These are phyloP conservation scores for Boletellus emodensis DNA, from an alignment of 768 basidiomycete species.

Conservation along the genomic window DNA sequence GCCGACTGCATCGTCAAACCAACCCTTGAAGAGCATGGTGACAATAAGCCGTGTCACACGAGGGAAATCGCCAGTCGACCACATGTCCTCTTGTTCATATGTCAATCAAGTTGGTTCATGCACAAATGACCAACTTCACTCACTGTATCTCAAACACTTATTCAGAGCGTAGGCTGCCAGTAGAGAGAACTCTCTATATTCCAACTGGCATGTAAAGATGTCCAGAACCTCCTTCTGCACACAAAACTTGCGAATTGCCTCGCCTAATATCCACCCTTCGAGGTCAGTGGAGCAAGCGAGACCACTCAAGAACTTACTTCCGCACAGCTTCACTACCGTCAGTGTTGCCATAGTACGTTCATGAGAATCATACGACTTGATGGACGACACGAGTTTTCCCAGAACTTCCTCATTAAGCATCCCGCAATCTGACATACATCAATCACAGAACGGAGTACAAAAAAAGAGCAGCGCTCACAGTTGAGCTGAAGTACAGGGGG, in stretches of 20 bases:
- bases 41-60: constrained; percentile 8
- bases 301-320: neutral
- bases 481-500: neutral
- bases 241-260: neutral
- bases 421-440: neutral
- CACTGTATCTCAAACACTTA: constrained; percentile 13
- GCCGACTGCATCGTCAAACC: constrained; percentile 22
- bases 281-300: neutral
- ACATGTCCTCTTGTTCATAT: constrained; percentile 10
- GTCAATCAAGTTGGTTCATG: neutral
- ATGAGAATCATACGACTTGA: neutral
- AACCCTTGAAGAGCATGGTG: constrained; percentile 16
- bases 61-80: constrained; percentile 1
- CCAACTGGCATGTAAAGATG: constrained; percentile 13
- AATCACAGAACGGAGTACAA: neutral
- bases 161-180: constrained; percentile 18
- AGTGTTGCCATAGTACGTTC: constrained; percentile 6
- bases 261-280: neutral
- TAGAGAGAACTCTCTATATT: constrained; percentile 6
- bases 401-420: neutral
- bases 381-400: neutral
- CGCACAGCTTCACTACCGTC: constrained; percentile 8
- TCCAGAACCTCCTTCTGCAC: neutral
- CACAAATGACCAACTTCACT: neutral
- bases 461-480: neutral